Base-by-base conservation (phyloP, 805 yeast genomes). In the Tetrapisispora namnaoensis region DNA sequence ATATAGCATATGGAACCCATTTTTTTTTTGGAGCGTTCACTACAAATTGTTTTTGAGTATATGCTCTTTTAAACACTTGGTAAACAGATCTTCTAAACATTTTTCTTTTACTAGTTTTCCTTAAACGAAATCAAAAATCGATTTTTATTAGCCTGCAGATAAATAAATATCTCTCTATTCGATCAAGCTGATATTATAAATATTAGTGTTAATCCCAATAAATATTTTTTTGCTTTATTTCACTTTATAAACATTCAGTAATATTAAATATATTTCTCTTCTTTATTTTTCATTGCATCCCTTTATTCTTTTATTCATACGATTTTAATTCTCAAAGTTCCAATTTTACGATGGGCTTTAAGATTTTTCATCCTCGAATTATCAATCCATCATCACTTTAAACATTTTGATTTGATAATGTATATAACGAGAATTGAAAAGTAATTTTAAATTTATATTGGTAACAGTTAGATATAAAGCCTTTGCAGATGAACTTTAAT, bases 1-100 rank as follows among this genome's bases (percentile, higher is more conserved):
- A 65, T 10, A 62, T 60, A 10, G 59, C 32, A 21, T 52, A 37
- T 7, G 62, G 61, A 13, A 60, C 50, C 66, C 66, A 57, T 40
- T 44, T 58, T 34, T 42, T 49, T 20, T 45, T 51, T 16, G 53
- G n/a, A 17, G 37, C 4, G 2, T 42, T 49, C 16, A 51, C 52
- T 10, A 37, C 48, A 45, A 57, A 57, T 28, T 45, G 45, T 45
- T 50, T 53, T 18, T 44, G 28, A 37, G 21, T 45, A 17, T 44
- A 36, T 10, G 38, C 17, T n/a, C 53, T 45, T 47, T 44, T 54
- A 21, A 57, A 51, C 55, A 57, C 52, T 36, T 42, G 37, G 6
- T 18, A 8, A 20, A 42, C 28, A 38, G 21, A 34, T 11, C 14
- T 24, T 34, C 13, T 35, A 27, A 32, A 20, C 45, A 35, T 44